These are phyloP conservation scores for Laguncularia racemosa DNA, from an alignment of 345 rosid species.

Conservation along the genomic window DNA sequence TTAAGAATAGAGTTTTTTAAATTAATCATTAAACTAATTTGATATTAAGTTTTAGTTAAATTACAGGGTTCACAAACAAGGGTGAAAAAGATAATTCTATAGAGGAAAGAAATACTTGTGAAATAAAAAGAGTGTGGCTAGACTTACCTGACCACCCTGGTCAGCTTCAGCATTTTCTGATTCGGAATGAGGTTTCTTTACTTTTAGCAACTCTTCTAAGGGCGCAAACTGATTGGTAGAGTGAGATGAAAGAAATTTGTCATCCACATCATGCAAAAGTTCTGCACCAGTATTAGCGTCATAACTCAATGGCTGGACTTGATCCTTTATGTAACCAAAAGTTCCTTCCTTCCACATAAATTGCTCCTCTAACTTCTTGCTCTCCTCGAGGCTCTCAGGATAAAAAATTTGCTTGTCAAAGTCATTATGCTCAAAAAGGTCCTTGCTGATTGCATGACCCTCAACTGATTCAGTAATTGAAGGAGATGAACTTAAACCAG, in stretches of 20 bases:
- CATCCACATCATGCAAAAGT: slow-evolving; percentile 4
- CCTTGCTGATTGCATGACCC: slow-evolving; percentile 19
- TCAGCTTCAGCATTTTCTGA: slow-evolving; percentile 3
- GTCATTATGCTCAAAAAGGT: slow-evolving; percentile 9
- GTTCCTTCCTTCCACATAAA: too few relatives aligned
- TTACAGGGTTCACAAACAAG: too few relatives aligned
- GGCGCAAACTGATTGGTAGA: neutral
- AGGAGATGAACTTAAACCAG: slow-evolving; percentile 22
- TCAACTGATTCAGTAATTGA: slow-evolving; percentile 14
- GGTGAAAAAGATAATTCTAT: neutral
- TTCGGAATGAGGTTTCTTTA: slow-evolving; percentile 14
- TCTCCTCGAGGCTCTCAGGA: slow-evolving; percentile 13
- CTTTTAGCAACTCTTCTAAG: slow-evolving; percentile 15
- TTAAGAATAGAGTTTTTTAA: too few relatives aligned
- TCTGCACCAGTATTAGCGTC: slow-evolving; percentile 8
- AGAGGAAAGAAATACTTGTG: neutral
- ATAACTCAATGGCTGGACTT: slow-evolving; percentile 23
- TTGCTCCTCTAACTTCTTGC: too few relatives aligned
- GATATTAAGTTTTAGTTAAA: too few relatives aligned
- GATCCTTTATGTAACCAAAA: slow-evolving; percentile 18
- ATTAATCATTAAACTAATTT: too few relatives aligned
- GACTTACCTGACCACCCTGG: too few relatives aligned
- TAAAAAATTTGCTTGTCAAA: slow-evolving; percentile 17
- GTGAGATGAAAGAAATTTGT: neutral
- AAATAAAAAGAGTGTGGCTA: neutral